Evolutionary conservation across 768 basidiomycete genomes (phyloP).

Genomic region (Clathrus columnatus): DNA sequence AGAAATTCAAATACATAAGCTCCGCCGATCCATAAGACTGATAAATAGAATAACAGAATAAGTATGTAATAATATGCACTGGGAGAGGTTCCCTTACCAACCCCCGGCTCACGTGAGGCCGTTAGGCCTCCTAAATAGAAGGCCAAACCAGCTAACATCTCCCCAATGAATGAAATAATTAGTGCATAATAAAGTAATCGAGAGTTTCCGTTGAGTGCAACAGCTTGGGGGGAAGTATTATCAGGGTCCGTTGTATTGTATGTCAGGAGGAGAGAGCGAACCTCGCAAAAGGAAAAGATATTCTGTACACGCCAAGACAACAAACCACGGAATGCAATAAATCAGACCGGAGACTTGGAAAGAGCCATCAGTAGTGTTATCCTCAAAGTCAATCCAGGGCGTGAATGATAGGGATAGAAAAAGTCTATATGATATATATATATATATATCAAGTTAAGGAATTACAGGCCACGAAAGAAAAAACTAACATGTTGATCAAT

Average conservation of each 20-base stretch:
- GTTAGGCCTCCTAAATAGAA: too few species aligned
- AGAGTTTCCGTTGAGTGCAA: background rate
- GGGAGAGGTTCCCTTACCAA: too few species aligned
- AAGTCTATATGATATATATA: background rate
- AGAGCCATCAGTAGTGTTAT: background rate
- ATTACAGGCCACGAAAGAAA: background rate
- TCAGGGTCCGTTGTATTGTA: background rate
- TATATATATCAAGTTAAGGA: background rate
- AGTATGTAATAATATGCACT: too few species aligned
- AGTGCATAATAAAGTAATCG: background rate
- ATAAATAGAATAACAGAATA: too few species aligned
- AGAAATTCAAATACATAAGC: too few species aligned
- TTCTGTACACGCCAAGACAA: background rate
- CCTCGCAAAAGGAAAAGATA: background rate
- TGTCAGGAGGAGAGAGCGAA: background rate
- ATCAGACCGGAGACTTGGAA: background rate
- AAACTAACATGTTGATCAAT: background rate
- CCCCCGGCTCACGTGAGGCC: too few species aligned
- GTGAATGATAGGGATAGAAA: background rate
- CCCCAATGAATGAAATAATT: background rate
- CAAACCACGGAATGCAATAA: background rate
- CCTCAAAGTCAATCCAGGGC: background rate
- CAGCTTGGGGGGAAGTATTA: background rate
- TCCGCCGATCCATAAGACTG: too few species aligned
- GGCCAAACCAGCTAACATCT: background rate